Percentiles rank a stretch among this genome's conserved stretches.
Conservation (phyloP, 1,139 yeast genomes). For the Magnusiomyces paraingens region DNA sequence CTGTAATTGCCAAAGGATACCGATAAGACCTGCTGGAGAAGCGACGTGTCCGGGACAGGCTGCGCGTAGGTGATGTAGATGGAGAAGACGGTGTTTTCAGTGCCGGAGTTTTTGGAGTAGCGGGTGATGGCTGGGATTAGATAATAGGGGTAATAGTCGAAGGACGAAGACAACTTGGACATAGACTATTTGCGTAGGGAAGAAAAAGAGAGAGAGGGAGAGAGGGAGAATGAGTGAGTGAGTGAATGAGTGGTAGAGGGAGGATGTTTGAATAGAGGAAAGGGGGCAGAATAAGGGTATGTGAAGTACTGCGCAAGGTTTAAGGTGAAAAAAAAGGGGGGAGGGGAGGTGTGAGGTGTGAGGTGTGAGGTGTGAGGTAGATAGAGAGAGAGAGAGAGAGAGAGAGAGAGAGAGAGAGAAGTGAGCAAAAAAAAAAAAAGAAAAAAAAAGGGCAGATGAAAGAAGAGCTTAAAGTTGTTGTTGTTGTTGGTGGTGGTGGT, state of each 20-base stretch:
- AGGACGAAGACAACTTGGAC: constrained; percentile 1
- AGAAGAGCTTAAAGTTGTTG: not conserved
- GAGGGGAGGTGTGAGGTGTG: no score
- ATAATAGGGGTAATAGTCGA: not conserved
- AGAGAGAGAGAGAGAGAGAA: not conserved
- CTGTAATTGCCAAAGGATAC: constrained; percentile 20
- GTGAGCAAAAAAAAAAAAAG: constrained; percentile 2
- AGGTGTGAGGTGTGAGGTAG: no score
- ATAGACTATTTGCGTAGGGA: not conserved
- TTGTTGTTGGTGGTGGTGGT: not conserved
- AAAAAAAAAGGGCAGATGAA: constrained; percentile 4
- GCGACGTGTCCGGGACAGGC: constrained; percentile 8
- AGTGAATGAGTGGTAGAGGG: not conserved
- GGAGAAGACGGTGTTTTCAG: constrained; percentile 16
- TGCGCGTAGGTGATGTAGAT: constrained; percentile 13
- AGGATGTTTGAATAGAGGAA: constrained; percentile 1
- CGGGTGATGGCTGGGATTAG: constrained; percentile 11
- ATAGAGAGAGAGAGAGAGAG: not conserved
- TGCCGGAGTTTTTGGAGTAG: constrained; percentile 16
- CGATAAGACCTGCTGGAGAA: constrained; percentile 14
- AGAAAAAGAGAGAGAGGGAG: not conserved
- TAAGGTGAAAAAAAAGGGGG: not conserved
- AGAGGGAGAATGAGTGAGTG: not conserved
- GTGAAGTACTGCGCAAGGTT: not conserved
- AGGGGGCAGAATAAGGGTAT: not conserved